Conservation (phyloP, 2,329 filamentous ascomycete genomes). For the Arthrobotrys iridis region DNA sequence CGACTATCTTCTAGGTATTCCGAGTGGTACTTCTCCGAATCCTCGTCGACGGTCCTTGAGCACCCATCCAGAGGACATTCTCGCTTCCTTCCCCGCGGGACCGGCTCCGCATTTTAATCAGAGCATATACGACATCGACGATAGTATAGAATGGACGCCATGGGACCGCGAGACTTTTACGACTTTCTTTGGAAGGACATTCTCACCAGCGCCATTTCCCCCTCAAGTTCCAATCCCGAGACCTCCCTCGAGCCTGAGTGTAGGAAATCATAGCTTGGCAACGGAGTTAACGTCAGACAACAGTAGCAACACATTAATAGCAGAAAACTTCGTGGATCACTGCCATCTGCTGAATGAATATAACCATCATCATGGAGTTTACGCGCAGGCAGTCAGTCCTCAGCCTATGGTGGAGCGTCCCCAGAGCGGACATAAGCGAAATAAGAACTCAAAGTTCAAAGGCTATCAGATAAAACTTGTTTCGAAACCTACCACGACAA, state of each 20-base stretch:
- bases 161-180: conserved; percentile 36
- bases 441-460: conserved; percentile 38
- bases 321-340: conserved; percentile 18
- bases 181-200: conserved; percentile 39
- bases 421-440: conserved; percentile 30
- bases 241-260: conserved; percentile 44
- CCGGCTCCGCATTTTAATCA: conserved; percentile 27
- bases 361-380: conserved; percentile 25
- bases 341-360: neutral
- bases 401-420: neutral
- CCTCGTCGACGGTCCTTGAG: conserved; percentile 41
- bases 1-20: conserved; percentile 41
- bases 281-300: conserved; percentile 44
- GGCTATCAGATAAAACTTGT: conserved; percentile 49
- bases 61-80: conserved; percentile 40
- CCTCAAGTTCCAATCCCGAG: conserved; percentile 20
- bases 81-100: conserved; percentile 38
- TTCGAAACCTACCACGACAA: conserved; percentile 21
- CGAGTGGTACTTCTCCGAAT: conserved; percentile 37
- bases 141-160: conserved; percentile 36
- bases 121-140: conserved; percentile 48
- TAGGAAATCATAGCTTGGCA: conserved; percentile 46
- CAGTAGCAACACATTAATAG: conserved; percentile 39
- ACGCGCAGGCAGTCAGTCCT: conserved; percentile 14
- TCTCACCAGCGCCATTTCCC: conserved; percentile 30